Evolutionary conservation across 306 rosid genomes (phyloP).

Genomic region (Inga leiocalycina): DNA sequence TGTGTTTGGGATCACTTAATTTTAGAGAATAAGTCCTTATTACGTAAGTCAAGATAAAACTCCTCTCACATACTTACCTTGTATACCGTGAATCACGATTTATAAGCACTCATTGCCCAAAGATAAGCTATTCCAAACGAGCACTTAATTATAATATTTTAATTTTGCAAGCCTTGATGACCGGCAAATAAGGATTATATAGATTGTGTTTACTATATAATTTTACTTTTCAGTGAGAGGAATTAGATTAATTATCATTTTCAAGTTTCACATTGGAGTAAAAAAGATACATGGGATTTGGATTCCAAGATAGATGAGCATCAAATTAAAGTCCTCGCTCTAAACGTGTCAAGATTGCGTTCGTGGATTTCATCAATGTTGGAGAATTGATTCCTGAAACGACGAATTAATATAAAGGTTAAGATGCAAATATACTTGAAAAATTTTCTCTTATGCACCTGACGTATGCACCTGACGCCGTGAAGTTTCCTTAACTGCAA

Average conservation of each 20-base stretch:
- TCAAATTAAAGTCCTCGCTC: background rate
- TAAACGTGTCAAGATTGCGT: background rate
- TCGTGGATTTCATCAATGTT: background rate
- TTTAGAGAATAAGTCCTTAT: no score
- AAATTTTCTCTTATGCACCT: no score
- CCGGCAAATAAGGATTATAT: background rate
- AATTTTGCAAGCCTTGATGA: background rate
- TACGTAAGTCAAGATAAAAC: no score
- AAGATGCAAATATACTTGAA: no score
- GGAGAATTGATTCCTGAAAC: background rate
- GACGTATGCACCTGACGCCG: no score
- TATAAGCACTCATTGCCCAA: no score
- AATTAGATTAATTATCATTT: background rate
- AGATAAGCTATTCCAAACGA: no score
- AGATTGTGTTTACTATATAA: background rate
- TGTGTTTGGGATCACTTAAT: no score
- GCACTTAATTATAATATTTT: background rate
- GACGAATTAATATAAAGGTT: no score
- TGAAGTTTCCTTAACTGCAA: no score
- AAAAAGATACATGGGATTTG: background rate
- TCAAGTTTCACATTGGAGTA: background rate
- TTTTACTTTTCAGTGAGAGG: background rate
- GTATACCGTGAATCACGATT: no score
- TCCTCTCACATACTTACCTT: no score
- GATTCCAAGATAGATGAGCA: background rate